Percentiles rank a stretch among this genome's conserved stretches.
These are phyloP conservation scores for Haemoproteus tartakovskyi DNA, from an alignment of 169 alveolate species.

Conservation along the genomic window DNA sequence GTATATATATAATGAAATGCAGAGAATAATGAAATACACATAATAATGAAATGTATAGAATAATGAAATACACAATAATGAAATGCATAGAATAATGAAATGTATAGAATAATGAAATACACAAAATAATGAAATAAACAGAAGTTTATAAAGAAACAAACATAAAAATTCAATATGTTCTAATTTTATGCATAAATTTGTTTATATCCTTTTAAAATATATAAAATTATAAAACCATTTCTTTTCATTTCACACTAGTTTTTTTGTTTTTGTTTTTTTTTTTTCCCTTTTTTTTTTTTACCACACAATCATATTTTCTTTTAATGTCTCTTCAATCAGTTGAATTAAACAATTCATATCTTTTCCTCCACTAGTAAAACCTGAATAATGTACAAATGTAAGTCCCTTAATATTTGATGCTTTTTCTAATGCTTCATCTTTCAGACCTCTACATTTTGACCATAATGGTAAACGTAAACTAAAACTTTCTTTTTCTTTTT, in stretches of 20 bases:
- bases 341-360: constrained; percentile 55
- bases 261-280: neutral
- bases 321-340: constrained; percentile 45
- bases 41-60: no score
- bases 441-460: constrained; percentile 73
- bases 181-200: no score
- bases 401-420: constrained; percentile 74
- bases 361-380: constrained; percentile 80
- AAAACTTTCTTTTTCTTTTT: constrained; percentile 67
- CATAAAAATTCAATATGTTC: no score
- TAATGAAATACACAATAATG: no score
- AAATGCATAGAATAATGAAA: no score
- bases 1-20: no score
- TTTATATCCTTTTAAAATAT: no score
- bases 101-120: no score
- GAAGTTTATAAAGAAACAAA: no score
- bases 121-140: no score
- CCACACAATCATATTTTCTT: constrained; percentile 32
- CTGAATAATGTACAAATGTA: constrained; percentile 75
- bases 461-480: constrained; percentile 77
- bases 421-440: constrained; percentile 68
- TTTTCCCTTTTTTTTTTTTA: neutral
- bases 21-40: no score
- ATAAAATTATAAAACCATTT: no score
- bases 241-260: neutral